phyloP scores from a whole-genome alignment of 2,329 filamentous ascomycete genomes.

The Neurospora crassa region DNA sequence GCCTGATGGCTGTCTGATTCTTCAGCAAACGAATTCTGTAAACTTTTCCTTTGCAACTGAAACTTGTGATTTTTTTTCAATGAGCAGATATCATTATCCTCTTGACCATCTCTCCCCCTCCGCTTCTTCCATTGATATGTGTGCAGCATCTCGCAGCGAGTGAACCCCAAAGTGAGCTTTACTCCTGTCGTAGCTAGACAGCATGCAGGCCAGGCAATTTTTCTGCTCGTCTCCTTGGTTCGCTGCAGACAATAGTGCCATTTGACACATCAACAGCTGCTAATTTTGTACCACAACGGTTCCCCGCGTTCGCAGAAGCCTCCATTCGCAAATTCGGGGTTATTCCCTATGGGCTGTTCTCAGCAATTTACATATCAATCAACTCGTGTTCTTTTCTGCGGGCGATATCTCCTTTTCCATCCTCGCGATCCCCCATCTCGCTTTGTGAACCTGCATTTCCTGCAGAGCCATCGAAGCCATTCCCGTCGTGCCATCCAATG shows the following conservation, averaged over 20 bases:
- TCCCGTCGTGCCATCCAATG: neutral
- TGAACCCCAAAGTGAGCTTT: neutral
- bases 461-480: neutral
- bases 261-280: neutral
- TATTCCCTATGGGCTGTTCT: neutral
- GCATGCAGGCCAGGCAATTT: neutral
- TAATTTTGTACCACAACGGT: neutral
- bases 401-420: too few relatives aligned
- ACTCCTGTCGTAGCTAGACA: neutral
- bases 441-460: neutral
- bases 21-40: neutral
- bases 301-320: neutral
- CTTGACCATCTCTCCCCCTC: neutral
- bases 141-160: neutral
- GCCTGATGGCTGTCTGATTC: neutral
- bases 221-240: neutral
- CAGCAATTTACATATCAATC: too few relatives aligned
- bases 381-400: too few relatives aligned
- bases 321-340: neutral
- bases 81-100: neutral
- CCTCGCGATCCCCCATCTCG: too few relatives aligned
- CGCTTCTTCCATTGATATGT: neutral
- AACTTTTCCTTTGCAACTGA: too few relatives aligned
- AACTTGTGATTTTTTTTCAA: too few relatives aligned
- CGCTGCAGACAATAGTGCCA: neutral